Conservation (phyloP, 352 stramenopile genomes). For the Thraustochytrium sp. region DNA sequence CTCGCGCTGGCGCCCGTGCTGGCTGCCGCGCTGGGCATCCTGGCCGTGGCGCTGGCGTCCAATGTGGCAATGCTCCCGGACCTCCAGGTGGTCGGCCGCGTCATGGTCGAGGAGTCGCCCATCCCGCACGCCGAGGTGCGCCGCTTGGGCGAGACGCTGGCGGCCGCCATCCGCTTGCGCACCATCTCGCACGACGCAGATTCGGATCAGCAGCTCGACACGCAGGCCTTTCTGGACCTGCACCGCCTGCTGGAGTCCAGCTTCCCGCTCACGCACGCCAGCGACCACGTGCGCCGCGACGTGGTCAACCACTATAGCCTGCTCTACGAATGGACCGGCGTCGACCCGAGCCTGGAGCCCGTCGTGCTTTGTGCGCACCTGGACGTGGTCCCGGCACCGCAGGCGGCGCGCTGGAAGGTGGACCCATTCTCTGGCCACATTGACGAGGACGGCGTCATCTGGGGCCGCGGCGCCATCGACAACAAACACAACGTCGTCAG, state of each 20-base stretch:
- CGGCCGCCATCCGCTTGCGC: background rate
- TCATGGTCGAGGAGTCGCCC: background rate
- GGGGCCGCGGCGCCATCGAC: conserved; percentile 48
- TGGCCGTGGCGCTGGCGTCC: no score
- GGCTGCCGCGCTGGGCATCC: background rate
- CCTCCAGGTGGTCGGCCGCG: background rate
- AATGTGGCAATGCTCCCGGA: no score
- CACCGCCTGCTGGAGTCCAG: background rate
- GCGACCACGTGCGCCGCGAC: background rate
- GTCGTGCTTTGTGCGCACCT: conserved; percentile 50
- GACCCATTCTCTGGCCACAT: conserved; percentile 44
- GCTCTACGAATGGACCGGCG: conserved; percentile 41
- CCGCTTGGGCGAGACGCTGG: background rate
- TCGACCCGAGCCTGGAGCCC: conserved; percentile 18
- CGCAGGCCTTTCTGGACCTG: background rate
- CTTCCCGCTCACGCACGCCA: background rate
- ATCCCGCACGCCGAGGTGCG: background rate
- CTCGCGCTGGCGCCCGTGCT: background rate
- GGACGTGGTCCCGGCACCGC: conserved; percentile 48
- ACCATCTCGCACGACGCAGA: background rate
- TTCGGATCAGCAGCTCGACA: background rate
- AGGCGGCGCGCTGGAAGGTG: conserved; percentile 39
- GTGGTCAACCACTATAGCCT: conserved; percentile 48
- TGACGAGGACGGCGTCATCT: conserved; percentile 46
- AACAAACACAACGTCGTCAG: conserved; percentile 51